These are phyloP conservation scores for Didymellaceae sp. DNA, from an alignment of 2,329 filamentous ascomycete genomes.

Conservation along the genomic window DNA sequence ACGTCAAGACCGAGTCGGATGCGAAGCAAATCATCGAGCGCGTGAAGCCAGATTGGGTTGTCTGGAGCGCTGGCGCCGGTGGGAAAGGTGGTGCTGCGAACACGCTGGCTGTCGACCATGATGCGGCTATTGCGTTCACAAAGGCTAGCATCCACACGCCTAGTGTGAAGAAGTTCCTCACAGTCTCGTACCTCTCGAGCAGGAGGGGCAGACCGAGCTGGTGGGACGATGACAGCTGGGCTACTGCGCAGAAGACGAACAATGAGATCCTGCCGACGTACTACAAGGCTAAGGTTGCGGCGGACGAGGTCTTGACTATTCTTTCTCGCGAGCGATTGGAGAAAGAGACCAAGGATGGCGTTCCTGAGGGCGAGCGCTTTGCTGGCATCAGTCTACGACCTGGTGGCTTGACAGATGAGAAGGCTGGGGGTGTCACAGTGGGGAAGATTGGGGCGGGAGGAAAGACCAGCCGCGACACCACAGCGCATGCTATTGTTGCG, in stretches of 20 bases:
- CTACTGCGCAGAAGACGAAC: conserved; percentile 54
- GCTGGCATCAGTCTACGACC: conserved; percentile 61
- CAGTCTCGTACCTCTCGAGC: conserved; percentile 61
- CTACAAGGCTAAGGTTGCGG: conserved; percentile 61
- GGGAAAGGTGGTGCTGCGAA: conserved; percentile 60
- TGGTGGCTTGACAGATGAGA: conserved; percentile 56
- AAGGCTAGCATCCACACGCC: conserved; percentile 54
- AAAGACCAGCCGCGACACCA: conserved; percentile 57
- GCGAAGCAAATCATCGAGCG: conserved; percentile 68
- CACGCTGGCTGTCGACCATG: conserved; percentile 61
- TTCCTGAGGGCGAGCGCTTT: conserved; percentile 46
- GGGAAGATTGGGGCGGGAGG: conserved; percentile 55
- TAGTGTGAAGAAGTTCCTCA: conserved; percentile 60
- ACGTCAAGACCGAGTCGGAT: conserved; percentile 68
- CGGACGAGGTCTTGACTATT: conserved; percentile 62
- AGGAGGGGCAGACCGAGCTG: conserved; percentile 57
- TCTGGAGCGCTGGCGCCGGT: conserved; percentile 71
- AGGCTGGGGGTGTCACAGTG: conserved; percentile 56
- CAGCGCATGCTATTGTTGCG: conserved; percentile 58
- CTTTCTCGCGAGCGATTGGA: conserved; percentile 42
- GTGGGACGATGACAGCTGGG: conserved; percentile 59
- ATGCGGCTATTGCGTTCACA: conserved; percentile 63
- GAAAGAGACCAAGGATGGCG: conserved; percentile 36
- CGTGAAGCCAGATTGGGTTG: conserved; percentile 69
- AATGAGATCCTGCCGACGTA: conserved; percentile 59